Percentiles rank a stretch among this genome's conserved stretches.
Evolutionary conservation across 495 filamentous ascomycete species (phyloP).

Genomic region (Jackrogersella minutella): DNA sequence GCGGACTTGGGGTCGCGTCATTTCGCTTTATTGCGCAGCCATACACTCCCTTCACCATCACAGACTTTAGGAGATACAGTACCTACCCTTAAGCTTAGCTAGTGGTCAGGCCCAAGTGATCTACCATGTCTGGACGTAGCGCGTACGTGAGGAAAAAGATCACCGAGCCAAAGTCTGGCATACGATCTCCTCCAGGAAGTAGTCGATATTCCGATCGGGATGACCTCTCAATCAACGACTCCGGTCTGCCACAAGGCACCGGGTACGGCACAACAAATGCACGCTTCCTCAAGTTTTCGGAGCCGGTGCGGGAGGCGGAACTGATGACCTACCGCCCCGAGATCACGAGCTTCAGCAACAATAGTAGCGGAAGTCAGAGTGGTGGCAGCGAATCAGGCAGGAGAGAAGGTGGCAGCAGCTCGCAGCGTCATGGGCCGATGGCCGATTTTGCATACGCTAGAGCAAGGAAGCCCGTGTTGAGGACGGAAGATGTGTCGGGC

Average conservation of each 20-base stretch:
- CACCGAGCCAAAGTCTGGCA: constrained; percentile 52
- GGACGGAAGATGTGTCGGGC: constrained; percentile 57
- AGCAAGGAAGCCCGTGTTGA: constrained; percentile 53
- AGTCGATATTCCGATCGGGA: constrained; percentile 44
- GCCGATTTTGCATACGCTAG: constrained; percentile 55
- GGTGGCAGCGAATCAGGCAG: constrained; percentile 48
- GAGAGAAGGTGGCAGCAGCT: constrained; percentile 38
- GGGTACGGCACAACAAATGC: constrained; percentile 52
- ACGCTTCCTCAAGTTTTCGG: constrained; percentile 54
- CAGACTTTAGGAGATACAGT: neutral
- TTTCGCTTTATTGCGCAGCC: neutral
- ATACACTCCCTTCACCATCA: neutral
- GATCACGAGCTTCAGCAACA: constrained; percentile 38
- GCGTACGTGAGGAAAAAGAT: constrained; percentile 64
- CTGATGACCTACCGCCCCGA: constrained; percentile 40
- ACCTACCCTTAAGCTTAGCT: neutral
- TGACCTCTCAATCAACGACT: constrained; percentile 50
- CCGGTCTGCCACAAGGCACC: constrained; percentile 47
- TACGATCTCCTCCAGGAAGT: constrained; percentile 41
- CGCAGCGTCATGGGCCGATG: constrained; percentile 41
- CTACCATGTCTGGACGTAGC: constrained; percentile 62
- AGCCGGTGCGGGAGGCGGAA: constrained; percentile 45
- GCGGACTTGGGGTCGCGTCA: neutral
- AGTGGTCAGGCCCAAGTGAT: neutral
- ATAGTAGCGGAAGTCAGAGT: constrained; percentile 51